phyloP scores from a whole-genome alignment of 495 filamentous ascomycete species.

The Lichina pygmaea region DNA sequence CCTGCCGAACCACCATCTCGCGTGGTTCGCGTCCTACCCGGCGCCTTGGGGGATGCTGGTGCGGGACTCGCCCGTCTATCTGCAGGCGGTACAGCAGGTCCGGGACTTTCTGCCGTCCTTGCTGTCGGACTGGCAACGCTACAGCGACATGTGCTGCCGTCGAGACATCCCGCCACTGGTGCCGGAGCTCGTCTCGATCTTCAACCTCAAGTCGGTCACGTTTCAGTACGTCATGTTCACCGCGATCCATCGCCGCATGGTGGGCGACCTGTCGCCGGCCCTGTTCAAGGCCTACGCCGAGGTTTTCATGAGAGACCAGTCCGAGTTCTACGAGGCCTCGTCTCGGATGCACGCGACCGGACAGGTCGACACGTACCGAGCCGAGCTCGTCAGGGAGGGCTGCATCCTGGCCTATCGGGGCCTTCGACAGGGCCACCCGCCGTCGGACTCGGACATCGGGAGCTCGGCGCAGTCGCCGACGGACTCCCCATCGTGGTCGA shows the following conservation, averaged over 20 bases:
- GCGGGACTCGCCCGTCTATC: neutral
- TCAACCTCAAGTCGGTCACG: conserved; percentile 25
- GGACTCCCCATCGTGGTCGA: too few species aligned
- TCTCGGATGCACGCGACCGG: neutral
- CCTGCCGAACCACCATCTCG: conserved; percentile 5
- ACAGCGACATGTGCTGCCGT: conserved; percentile 10
- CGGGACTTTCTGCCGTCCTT: conserved; percentile 14
- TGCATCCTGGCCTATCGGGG: too few species aligned
- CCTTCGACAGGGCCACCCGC: too few species aligned
- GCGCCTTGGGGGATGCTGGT: neutral
- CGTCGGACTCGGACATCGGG: too few species aligned
- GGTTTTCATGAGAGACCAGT: conserved; percentile 7
- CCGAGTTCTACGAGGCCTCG: neutral
- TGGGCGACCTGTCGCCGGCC: conserved; percentile 7
- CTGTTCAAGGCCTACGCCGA: conserved; percentile 4
- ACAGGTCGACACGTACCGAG: neutral
- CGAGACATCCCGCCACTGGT: conserved; percentile 29
- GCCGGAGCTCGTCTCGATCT: conserved; percentile 22
- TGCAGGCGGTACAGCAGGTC: conserved; percentile 3
- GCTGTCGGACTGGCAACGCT: conserved; percentile 7
- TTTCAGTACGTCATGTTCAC: conserved; percentile 33
- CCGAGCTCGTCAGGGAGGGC: neutral
- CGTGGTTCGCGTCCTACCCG: neutral
- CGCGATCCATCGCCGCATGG: conserved; percentile 17
- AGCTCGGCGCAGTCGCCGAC: too few species aligned